Evolutionary conservation across 2,329 filamentous ascomycete species (phyloP).

Genomic region (Microcyclospora pomicola): DNA sequence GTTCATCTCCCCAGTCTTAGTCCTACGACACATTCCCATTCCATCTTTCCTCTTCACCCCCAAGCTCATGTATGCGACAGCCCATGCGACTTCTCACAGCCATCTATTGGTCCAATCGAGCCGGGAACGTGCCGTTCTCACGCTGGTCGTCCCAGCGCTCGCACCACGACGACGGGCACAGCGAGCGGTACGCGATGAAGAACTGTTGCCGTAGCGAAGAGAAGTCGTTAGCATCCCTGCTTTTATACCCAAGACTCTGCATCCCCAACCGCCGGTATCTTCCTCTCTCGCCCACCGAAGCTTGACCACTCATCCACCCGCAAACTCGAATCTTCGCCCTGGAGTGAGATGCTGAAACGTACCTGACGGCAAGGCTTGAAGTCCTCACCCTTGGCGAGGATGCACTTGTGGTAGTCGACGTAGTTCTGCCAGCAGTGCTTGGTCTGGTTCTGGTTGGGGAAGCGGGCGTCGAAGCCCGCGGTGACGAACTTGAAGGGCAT

Average conservation of each 20-base stretch:
- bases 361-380: constrained; percentile 96
- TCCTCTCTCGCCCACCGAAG: not conserved
- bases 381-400: constrained; percentile 94
- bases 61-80: too few relatives aligned
- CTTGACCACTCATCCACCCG: not conserved
- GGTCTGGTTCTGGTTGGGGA: constrained; percentile 94
- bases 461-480: constrained; percentile 94
- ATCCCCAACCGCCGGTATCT: not conserved
- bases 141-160: constrained; percentile 95
- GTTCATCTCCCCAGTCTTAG: too few relatives aligned
- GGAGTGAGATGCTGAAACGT: constrained; percentile 15
- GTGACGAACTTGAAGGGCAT: constrained; percentile 99
- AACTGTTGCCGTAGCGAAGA: constrained; percentile 45
- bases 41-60: too few relatives aligned
- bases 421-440: constrained; percentile 99
- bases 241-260: not conserved
- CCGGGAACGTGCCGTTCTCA: constrained; percentile 45
- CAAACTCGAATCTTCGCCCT: not conserved
- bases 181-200: constrained; percentile 87
- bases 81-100: not conserved
- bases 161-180: constrained; percentile 93
- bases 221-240: not conserved
- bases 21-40: too few relatives aligned
- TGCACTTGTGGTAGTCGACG: constrained; percentile 99
- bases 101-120: constrained; percentile 32